Evolutionary conservation across 1,139 yeast genomes (phyloP), one percentile per base, ranked within the genome.

Genomic region (Suhomyces ambrosiae): DNA sequence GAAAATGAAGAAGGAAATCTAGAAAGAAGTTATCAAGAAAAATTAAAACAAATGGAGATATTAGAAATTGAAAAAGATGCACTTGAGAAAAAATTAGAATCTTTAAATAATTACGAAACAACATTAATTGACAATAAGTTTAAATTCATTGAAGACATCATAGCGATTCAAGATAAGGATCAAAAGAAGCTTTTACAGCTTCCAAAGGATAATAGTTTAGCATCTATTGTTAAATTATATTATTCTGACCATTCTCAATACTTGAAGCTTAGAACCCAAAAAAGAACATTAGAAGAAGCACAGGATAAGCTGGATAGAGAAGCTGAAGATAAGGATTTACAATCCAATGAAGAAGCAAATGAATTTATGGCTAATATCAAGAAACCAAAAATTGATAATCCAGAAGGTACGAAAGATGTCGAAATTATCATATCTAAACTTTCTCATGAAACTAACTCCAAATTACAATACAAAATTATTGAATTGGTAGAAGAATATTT

Each of bases 401-500:
- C 25, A n/a, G 12, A 24, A 5, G 8, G 3, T 10, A 16, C 28
- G 3, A n/a, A 26, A 10, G 27, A 16, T 9, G 10, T 16, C 6
- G 27, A 25, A 10, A 27, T 48, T 15, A 27, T 17, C 4, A 35
- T 58, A 4, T 36, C 53, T 3, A 29, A 42, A 5, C 44, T 58
- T 10, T 28, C 53, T 9, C 39, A 49, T 3, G 57, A 47, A 4
- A 45, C 34, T 11, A 40, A 30, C 17, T 45, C 36, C 8, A 40
- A 44, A 3, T 47, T 75, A 17, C 60, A 58, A 17, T 46, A 49
- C 1, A 69, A 68, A 45, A 61, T 79, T 14, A 64, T 60, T 12
- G 59, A 55, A 3, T 61, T 76, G 39, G 59, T 79, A 23, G 80
- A 71, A 41, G 80, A 76, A 42, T 75, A 66, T 41, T 54, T 79